phyloP scores from a whole-genome alignment of 495 filamentous ascomycete genomes.

The Penicillium alfredii region DNA sequence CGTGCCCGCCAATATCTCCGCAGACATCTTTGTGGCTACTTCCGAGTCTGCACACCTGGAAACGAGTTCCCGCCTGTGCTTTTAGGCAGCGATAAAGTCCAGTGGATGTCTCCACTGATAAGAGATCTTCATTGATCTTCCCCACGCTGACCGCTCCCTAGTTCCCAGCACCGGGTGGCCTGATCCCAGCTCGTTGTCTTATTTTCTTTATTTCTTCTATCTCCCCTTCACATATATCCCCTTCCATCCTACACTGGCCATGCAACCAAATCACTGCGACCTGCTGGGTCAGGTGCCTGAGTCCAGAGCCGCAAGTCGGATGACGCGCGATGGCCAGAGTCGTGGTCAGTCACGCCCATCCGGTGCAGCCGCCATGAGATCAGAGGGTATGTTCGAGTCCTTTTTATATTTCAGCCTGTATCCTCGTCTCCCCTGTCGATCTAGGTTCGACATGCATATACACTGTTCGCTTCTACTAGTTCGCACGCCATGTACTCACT shows the following conservation, averaged over 20 bases:
- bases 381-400: slow-evolving; percentile 38
- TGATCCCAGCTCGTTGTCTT: slow-evolving; percentile 13
- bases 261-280: slow-evolving; percentile 46
- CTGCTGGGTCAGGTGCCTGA: slow-evolving; percentile 41
- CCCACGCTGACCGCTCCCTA: slow-evolving; percentile 28
- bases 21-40: too few species aligned
- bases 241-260: slow-evolving; percentile 13
- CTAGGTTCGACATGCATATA: slow-evolving; percentile 19
- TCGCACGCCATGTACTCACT: slow-evolving; percentile 49
- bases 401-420: slow-evolving; percentile 13
- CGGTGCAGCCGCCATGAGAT: slow-evolving; percentile 37
- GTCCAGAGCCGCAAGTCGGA: slow-evolving; percentile 32
- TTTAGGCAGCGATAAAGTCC: slow-evolving; percentile 22
- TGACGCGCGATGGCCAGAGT: slow-evolving; percentile 37
- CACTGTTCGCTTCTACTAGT: slow-evolving; percentile 18
- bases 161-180: slow-evolving; percentile 20
- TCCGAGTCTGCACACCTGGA: too few species aligned
- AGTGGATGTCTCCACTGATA: slow-evolving; percentile 22
- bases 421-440: slow-evolving; percentile 12
- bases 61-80: too few species aligned
- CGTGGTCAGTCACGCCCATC: slow-evolving; percentile 33
- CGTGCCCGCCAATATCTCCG: slow-evolving; percentile 1
- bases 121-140: slow-evolving; percentile 19
- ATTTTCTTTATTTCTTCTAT: slow-evolving; percentile 7
- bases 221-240: slow-evolving; percentile 1